These are phyloP conservation scores for Lodderomyces beijingensis DNA, from an alignment of 1,139 yeast species.

Conservation along the genomic window DNA sequence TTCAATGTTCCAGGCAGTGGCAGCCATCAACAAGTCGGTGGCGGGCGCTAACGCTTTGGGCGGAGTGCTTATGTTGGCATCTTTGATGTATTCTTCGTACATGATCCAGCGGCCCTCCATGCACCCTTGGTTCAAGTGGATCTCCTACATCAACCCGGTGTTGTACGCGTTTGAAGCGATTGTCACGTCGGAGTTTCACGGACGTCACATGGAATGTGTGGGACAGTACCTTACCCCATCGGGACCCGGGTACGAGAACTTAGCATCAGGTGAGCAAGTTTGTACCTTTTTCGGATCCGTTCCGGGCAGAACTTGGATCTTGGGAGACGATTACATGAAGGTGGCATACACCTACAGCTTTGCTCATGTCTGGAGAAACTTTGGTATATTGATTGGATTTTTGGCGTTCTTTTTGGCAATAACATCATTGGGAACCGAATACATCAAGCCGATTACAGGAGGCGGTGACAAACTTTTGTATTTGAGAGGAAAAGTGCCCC, in stretches of 20 bases:
- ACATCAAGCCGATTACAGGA: constrained; percentile 45
- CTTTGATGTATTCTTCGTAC: constrained; percentile 51
- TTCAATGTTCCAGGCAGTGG: constrained; percentile 46
- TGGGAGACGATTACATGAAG: constrained; percentile 46
- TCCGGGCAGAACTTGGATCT: constrained; percentile 40
- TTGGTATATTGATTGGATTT: constrained; percentile 58
- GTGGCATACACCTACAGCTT: constrained; percentile 38
- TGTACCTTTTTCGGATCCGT: constrained; percentile 51
- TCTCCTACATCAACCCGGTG: constrained; percentile 53
- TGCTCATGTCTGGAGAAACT: constrained; percentile 60
- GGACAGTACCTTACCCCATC: constrained; percentile 38
- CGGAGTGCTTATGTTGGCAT: constrained; percentile 44
- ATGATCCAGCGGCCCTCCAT: constrained; percentile 54
- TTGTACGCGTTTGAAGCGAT: constrained; percentile 55
- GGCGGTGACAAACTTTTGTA: constrained; percentile 58
- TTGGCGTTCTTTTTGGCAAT: constrained; percentile 44
- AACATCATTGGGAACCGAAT: constrained; percentile 48
- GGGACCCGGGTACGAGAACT: constrained; percentile 46
- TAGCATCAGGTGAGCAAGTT: constrained; percentile 35
- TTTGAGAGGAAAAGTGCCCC: constrained; percentile 52
- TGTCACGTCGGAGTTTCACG: constrained; percentile 54
- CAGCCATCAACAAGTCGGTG: constrained; percentile 41
- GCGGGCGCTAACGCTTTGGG: constrained; percentile 51
- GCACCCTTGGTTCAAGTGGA: constrained; percentile 68
- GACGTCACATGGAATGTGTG: constrained; percentile 49